These are phyloP conservation scores for Posidonia oceanica DNA, from an alignment of 116 monocot genomes.

Conservation along the genomic window DNA sequence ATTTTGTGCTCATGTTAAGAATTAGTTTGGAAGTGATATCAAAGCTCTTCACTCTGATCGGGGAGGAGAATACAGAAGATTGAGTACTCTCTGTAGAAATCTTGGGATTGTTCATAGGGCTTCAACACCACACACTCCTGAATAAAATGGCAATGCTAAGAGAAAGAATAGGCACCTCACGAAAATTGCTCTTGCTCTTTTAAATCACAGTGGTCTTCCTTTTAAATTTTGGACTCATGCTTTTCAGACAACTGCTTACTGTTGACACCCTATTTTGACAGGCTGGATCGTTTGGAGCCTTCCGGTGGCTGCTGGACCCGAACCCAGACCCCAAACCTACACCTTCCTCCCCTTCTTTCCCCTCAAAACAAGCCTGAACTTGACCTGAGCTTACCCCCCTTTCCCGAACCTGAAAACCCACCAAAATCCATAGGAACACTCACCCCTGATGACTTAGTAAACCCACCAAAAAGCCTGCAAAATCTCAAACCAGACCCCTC, in stretches of 20 bases:
- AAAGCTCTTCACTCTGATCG: constrained; percentile 1
- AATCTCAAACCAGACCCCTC: too few relatives aligned
- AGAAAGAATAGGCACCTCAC: not conserved
- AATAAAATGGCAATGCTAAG: constrained; percentile 7
- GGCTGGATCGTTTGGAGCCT: too few relatives aligned
- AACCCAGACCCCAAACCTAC: too few relatives aligned
- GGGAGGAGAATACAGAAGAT: not conserved
- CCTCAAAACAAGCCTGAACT: too few relatives aligned
- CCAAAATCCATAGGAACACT: too few relatives aligned
- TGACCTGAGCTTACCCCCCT: too few relatives aligned
- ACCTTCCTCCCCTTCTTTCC: too few relatives aligned
- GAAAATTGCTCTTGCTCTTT: constrained; percentile 1
- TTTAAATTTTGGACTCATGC: not conserved
- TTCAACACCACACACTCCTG: not conserved
- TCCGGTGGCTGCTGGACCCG: too few relatives aligned
- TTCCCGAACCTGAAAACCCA: too few relatives aligned
- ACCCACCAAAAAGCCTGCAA: too few relatives aligned
- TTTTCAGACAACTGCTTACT: not conserved
- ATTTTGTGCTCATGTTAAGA: not conserved
- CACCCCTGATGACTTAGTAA: too few relatives aligned
- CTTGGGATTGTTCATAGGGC: not conserved
- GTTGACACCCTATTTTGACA: too few relatives aligned
- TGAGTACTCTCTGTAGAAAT: not conserved
- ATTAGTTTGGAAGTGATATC: not conserved
- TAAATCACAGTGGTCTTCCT: not conserved